Conservation (phyloP, 805 yeast genomes). For the Wickerhamomyces strasburgensis region DNA sequence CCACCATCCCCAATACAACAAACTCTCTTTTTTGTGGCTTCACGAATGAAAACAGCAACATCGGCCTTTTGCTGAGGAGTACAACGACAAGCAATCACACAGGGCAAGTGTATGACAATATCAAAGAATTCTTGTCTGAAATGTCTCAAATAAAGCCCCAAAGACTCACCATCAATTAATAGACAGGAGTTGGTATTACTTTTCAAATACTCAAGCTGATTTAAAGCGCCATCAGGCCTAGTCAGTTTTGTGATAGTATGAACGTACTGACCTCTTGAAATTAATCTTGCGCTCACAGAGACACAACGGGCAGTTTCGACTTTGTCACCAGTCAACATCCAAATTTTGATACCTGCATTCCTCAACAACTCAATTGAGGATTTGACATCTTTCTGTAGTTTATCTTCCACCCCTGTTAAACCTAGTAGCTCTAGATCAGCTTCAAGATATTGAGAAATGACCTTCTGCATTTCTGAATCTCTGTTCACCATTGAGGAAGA, state of each 20-base stretch:
- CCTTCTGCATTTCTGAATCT: slow-evolving; percentile 66
- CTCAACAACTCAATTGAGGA: slow-evolving; percentile 86
- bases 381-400: slow-evolving; percentile 86
- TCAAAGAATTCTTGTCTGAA: slow-evolving; percentile 70
- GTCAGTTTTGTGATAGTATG: slow-evolving; percentile 72
- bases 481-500: slow-evolving; percentile 74
- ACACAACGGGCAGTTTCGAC: slow-evolving; percentile 98
- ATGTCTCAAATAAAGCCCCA: slow-evolving; percentile 60
- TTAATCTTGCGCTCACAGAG: slow-evolving; percentile 90
- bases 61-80: slow-evolving; percentile 99
- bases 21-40: slow-evolving; percentile 79
- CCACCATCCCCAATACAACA: slow-evolving; percentile 99
- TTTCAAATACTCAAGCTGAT: slow-evolving; percentile 66
- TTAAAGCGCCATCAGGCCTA: slow-evolving; percentile 59
- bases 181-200: slow-evolving; percentile 61
- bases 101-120: slow-evolving; percentile 73
- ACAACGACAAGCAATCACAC: slow-evolving; percentile 98
- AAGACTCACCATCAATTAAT: slow-evolving; percentile 90
- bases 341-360: slow-evolving; percentile 94
- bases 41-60: slow-evolving; percentile 75
- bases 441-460: slow-evolving; percentile 68
- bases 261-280: slow-evolving; percentile 89
- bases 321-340: slow-evolving; percentile 99
- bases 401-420: slow-evolving; percentile 95
- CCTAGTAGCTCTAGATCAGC: slow-evolving; percentile 82